Base-by-base conservation (phyloP, 2,329 filamentous ascomycete species). In the Juglanconis oblonga region DNA sequence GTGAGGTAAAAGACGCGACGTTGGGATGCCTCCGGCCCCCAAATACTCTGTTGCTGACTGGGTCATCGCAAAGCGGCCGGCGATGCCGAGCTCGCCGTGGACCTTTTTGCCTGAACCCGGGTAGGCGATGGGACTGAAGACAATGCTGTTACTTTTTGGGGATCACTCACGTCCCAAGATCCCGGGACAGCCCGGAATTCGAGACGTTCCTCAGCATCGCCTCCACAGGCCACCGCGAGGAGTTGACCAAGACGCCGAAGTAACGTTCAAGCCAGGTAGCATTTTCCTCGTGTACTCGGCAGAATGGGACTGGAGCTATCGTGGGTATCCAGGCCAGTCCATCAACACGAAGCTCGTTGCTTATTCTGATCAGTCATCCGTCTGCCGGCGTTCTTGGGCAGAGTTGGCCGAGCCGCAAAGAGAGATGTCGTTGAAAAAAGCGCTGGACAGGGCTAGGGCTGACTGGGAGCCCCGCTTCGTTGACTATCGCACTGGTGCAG, bases 401-500 rank as follows among this genome's bases (percentile, higher is more conserved):
- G 24, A 42, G 17, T 24, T 35, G 51, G 8, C 35, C 35, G 50
- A 40, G 38, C 2, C 24, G 50, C 33, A 40, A 17, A 17, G 50
- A 52, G 33, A 11, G 11, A 11, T 8, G 14, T 8, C 11, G 6
- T 40, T 40, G n/a, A 4, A 24, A 13, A 17, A 5, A 13, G 17
- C 31, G 50, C 24, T 17, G 32, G 35, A 17, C 17, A 52, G 11
- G 13, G 47, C 17, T 17, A 17, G 17, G 17, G 17, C 17, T 17
- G 17, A 17, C 17, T 17, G 17, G 17, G 17, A 17, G 17, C 36
- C 57, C 57, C 52, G 60, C 49, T 57, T 45, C 24, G n/a, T 35
- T n/a, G 14, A 47, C 44, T 53, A 57, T 60, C 36, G 44, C 53
- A 44, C 35, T 47, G 44, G 29, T 61, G 61, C 61, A 61, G 48